Evolutionary conservation across 2,329 filamentous ascomycete species (phyloP).

Genomic region (Hypoxylon sp.): DNA sequence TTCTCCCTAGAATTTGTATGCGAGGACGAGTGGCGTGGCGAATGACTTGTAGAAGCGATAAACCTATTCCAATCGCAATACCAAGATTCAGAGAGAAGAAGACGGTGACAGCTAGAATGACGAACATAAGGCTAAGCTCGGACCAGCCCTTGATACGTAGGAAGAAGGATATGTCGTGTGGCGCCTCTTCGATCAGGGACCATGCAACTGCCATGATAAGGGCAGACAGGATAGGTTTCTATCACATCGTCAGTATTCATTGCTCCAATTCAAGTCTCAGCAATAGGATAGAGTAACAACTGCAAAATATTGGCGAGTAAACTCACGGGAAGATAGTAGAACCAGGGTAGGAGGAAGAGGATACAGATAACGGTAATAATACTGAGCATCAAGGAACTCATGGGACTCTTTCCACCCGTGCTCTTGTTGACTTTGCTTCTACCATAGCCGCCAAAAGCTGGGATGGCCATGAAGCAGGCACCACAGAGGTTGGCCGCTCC

Average conservation of each 20-base stretch:
- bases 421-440: conserved; percentile 94
- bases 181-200: conserved; percentile 93
- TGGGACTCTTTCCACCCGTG: conserved; percentile 90
- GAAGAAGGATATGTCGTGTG: conserved; percentile 92
- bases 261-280: neutral
- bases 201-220: conserved; percentile 97
- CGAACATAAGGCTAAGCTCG: conserved; percentile 84
- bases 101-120: conserved; percentile 91
- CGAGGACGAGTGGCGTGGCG: conserved; percentile 89
- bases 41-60: conserved; percentile 89
- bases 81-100: conserved; percentile 94
- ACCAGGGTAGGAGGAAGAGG: conserved; percentile 83
- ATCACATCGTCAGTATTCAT: conserved; percentile 18
- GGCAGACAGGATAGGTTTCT: conserved; percentile 92
- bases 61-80: conserved; percentile 90
- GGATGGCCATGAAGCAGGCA: conserved; percentile 89
- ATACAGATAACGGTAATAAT: conserved; percentile 83
- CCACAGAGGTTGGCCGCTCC: conserved; percentile 91
- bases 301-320: neutral
- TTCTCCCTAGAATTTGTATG: conserved; percentile 93
- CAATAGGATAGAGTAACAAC: neutral
- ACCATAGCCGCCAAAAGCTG: conserved; percentile 95
- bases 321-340: conserved; percentile 93
- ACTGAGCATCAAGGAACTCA: conserved; percentile 89
- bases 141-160: conserved; percentile 83